Percentiles rank a stretch among this genome's conserved stretches.
phyloP scores from a whole-genome alignment of 495 filamentous ascomycete genomes.

The Penicillium waksmanii region DNA sequence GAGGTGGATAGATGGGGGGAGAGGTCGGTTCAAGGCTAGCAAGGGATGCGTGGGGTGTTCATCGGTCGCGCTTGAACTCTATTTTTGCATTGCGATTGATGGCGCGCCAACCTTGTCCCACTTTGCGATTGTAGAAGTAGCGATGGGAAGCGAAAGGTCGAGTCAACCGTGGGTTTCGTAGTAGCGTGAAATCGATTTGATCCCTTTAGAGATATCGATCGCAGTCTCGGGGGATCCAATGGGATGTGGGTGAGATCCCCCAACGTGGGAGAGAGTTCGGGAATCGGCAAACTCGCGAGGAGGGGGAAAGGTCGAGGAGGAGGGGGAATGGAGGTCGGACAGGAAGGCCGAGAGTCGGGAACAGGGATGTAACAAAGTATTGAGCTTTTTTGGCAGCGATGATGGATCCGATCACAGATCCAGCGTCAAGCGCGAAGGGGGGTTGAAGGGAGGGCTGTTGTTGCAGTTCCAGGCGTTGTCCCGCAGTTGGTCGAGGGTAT shows the following conservation, averaged over 20 bases:
- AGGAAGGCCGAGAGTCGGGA: conserved; percentile 18
- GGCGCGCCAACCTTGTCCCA: conserved; percentile 29
- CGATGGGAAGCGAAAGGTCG: background rate
- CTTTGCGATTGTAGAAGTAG: conserved; percentile 19
- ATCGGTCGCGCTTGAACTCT: conserved; percentile 36
- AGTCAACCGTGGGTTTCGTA: background rate
- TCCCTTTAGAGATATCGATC: background rate
- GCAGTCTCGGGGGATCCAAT: background rate
- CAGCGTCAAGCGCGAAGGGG: conserved; percentile 2
- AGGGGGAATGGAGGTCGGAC: conserved; percentile 1
- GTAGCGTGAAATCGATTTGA: background rate
- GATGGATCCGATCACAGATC: background rate
- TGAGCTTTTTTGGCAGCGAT: background rate
- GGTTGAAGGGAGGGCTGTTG: background rate
- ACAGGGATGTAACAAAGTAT: conserved; percentile 4
- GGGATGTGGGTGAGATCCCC: conserved; percentile 14
- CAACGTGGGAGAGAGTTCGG: conserved; percentile 10
- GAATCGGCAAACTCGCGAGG: conserved; percentile 19
- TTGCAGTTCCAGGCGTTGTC: conserved; percentile 34
- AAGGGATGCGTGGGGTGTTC: conserved; percentile 28
- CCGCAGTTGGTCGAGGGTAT: conserved; percentile 32
- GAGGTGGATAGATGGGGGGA: conserved; percentile 17
- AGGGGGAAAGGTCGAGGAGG: conserved; percentile 15
- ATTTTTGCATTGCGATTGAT: conserved; percentile 48
- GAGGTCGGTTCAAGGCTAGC: conserved; percentile 25